phyloP scores from a whole-genome alignment of 768 basidiomycete genomes.

The Kwoniella sp. region DNA sequence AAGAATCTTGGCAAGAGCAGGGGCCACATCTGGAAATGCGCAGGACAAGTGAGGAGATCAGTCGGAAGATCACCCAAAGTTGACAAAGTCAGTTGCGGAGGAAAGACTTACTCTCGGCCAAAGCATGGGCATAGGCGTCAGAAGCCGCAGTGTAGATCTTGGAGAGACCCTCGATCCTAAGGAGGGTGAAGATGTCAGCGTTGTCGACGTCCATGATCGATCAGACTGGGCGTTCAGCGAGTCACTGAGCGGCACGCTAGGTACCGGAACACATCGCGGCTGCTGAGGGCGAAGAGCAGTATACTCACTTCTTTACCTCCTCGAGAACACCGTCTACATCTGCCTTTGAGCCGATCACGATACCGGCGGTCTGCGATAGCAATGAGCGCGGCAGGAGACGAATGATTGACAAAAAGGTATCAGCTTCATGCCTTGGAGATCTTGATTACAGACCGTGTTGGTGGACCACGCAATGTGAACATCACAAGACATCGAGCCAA shows the following conservation, averaged over 20 bases:
- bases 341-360: conserved; percentile 50
- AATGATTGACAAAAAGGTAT: not conserved
- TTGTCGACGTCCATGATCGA: too few relatives aligned
- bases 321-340: conserved; percentile 70
- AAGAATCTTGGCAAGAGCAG: conserved; percentile 76
- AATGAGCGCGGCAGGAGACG: conserved; percentile 35
- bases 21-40: conserved; percentile 63
- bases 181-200: not conserved
- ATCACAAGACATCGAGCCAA: too few relatives aligned
- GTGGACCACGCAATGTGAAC: too few relatives aligned
- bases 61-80: not conserved
- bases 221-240: not conserved
- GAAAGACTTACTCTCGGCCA: conserved; percentile 50
- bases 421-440: too few relatives aligned
- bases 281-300: not conserved
- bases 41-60: conserved; percentile 55
- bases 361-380: conserved; percentile 59
- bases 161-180: conserved; percentile 54
- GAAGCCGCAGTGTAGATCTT: conserved; percentile 55
- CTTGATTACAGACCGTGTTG: too few relatives aligned
- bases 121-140: conserved; percentile 43
- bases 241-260: not conserved
- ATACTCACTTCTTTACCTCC: conserved; percentile 77
- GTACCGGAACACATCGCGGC: not conserved
- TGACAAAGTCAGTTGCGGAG: not conserved